Base-by-base conservation (phyloP, 495 filamentous ascomycete genomes). In the Chaetomium tenue region DNA sequence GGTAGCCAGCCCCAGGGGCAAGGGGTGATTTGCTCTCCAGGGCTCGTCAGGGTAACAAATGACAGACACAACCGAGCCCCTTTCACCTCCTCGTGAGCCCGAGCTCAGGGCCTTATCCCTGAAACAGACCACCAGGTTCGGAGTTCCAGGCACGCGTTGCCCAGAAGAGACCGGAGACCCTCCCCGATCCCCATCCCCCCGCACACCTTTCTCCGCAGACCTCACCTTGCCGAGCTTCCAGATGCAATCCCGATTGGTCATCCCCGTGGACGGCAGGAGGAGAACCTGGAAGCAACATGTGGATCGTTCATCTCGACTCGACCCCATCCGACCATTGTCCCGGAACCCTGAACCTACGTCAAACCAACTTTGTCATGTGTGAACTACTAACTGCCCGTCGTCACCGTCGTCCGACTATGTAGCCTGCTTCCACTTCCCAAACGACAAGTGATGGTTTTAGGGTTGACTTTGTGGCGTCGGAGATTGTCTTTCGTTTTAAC, bases 301-400 rank as follows among this genome's bases (percentile, higher is more conserved):
- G 59, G 59, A 40, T 50, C 37, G n/a, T 30, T 48, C 48, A 42
- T 60, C 58, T 20, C 11, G 47, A 53, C 59, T 23, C 40, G 46
- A 40, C 46, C 26, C 57, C 57, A 60, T 60, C 57, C 47, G 59
- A 40, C 59, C 47, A 61, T 20, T 8, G 30, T 20, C 33, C 59
- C 48, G 59, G 59, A 52, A 40, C 30, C 47, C 30, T 52, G 28
- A 25, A 22, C 33, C 42, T 44, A 48, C 42, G 40, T 48, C 57
- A 60, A 48, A 12, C 42, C 15, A 30, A 33, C 57, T 18, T 15
- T 25, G 37, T 50, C 18, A 30, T 20, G 25, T 58, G n/a, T 11
- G 13, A 61, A 12, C 47, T 30, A 5, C 18, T 13, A 61, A 12
- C 47, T 30, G 13, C 18, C 20, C 42, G 13, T 28, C 59, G 30